Evolutionary conservation across 2,329 filamentous ascomycete species (phyloP).

Genomic region (Phaeosphaeria sp.): DNA sequence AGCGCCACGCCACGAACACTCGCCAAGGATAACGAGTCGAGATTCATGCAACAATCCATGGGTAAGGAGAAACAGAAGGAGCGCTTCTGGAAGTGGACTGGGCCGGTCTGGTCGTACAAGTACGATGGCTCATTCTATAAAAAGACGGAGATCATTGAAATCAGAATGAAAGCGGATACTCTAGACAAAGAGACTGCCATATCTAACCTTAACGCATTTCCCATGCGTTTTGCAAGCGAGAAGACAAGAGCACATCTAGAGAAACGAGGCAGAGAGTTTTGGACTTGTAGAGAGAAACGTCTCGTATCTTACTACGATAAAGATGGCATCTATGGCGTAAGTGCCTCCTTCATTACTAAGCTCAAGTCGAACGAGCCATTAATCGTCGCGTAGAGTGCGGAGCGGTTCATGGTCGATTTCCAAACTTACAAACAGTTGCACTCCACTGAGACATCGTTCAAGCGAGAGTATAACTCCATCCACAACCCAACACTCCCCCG

Average conservation of each 20-base stretch:
- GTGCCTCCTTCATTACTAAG: not conserved
- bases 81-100: slow-evolving; percentile 4
- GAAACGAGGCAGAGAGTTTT: slow-evolving; percentile 9
- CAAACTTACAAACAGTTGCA: slow-evolving; percentile 8
- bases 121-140: slow-evolving; percentile 15
- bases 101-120: slow-evolving; percentile 5
- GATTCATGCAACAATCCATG: not conserved
- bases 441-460: slow-evolving; percentile 30
- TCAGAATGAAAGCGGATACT: slow-evolving; percentile 2
- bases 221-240: slow-evolving; percentile 1
- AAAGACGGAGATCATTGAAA: not conserved
- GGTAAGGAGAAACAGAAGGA: slow-evolving; percentile 1
- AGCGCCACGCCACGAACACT: not conserved
- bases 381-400: slow-evolving; percentile 1
- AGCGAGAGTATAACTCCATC: slow-evolving; percentile 26
- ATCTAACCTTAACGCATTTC: slow-evolving; percentile 1
- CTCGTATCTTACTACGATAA: slow-evolving; percentile 6
- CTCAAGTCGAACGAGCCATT: not conserved
- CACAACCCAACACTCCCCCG: slow-evolving; percentile 1
- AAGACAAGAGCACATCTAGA: slow-evolving; percentile 2
- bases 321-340: slow-evolving; percentile 3
- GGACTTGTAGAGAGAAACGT: slow-evolving; percentile 7
- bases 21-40: not conserved
- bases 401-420: slow-evolving; percentile 14
- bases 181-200: slow-evolving; percentile 1